Percentiles rank a stretch among this genome's conserved stretches.
These are phyloP conservation scores for Cladorrhinum sp. DNA, from an alignment of 2,329 filamentous ascomycete genomes.

Conservation along the genomic window DNA sequence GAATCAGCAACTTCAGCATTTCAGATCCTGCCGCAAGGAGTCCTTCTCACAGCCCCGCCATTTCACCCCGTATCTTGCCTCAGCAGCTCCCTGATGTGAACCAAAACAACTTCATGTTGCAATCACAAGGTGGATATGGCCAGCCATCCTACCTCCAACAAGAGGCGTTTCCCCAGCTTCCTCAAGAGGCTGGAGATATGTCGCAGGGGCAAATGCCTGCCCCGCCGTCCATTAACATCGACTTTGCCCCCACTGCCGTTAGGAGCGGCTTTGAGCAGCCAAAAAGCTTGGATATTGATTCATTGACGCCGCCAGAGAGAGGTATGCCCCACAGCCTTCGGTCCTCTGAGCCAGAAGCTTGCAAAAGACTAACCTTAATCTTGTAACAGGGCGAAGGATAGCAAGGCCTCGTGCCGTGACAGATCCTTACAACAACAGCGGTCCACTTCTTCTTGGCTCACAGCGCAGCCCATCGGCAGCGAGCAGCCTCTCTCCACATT, in stretches of 20 bases:
- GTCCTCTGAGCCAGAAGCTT: background rate
- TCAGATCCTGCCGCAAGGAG: conserved; percentile 74
- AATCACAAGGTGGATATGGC: conserved; percentile 39
- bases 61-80: conserved; percentile 59
- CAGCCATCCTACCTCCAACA: conserved; percentile 39
- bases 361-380: background rate
- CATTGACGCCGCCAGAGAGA: conserved; percentile 76
- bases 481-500: conserved; percentile 49
- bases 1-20: conserved; percentile 76
- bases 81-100: conserved; percentile 53
- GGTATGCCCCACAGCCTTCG: conserved; percentile 41
- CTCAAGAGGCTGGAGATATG: conserved; percentile 55
- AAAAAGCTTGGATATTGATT: conserved; percentile 69
- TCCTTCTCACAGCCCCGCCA: conserved; percentile 70
- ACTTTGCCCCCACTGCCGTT: conserved; percentile 75
- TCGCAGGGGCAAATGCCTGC: conserved; percentile 72
- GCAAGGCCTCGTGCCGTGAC: conserved; percentile 55
- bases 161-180: conserved; percentile 53
- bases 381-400: conserved; percentile 20
- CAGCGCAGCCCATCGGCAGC: conserved; percentile 37
- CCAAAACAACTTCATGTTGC: conserved; percentile 46
- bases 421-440: conserved; percentile 55
- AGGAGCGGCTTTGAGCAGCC: conserved; percentile 64
- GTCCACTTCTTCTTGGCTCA: conserved; percentile 33
- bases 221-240: conserved; percentile 92